phyloP scores from a whole-genome alignment of 2,329 filamentous ascomycete species.

The Lizonia empirigonia region DNA sequence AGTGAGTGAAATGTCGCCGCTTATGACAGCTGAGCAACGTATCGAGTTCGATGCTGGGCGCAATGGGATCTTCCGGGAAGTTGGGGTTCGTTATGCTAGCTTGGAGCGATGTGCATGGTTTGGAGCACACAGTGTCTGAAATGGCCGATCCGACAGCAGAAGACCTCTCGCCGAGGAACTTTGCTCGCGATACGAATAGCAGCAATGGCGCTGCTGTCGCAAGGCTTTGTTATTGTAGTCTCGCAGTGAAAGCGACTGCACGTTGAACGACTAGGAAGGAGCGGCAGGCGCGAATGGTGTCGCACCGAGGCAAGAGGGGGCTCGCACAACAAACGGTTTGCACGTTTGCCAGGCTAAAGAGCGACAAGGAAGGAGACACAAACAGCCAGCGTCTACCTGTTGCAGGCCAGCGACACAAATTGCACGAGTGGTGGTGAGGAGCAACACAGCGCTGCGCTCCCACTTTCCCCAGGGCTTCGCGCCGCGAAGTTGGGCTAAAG shows the following conservation, averaged over 20 bases:
- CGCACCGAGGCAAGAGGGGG: conserved; percentile 17
- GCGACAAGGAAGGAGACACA: conserved; percentile 27
- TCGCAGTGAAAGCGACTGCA: conserved; percentile 25
- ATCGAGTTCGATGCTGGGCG: conserved; percentile 22
- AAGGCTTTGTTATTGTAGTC: conserved; percentile 17
- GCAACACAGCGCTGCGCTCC: conserved; percentile 3
- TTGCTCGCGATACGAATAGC: conserved; percentile 25
- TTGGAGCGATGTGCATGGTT: conserved; percentile 38
- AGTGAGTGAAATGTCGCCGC: conserved; percentile 36
- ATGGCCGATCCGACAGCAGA: conserved; percentile 34
- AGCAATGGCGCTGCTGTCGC: conserved; percentile 11
- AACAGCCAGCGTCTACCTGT: conserved; percentile 38
- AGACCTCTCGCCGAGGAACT: conserved; percentile 19
- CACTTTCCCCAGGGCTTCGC: conserved; percentile 11
- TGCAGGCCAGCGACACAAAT: conserved; percentile 14
- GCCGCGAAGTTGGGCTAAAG: conserved; percentile 6
- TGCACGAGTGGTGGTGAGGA: conserved; percentile 34
- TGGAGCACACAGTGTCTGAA: conserved; percentile 41
- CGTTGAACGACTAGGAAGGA: conserved; percentile 24
- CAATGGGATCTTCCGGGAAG: conserved; percentile 11
- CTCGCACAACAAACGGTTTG: conserved; percentile 17
- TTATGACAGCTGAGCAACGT: conserved; percentile 27
- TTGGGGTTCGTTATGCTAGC: conserved; percentile 26
- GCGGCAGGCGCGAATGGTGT: conserved; percentile 31
- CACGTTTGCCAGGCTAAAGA: conserved; percentile 21